Conservation (phyloP, 495 filamentous ascomycete species). For the Hypoxylon crocopeplum region DNA sequence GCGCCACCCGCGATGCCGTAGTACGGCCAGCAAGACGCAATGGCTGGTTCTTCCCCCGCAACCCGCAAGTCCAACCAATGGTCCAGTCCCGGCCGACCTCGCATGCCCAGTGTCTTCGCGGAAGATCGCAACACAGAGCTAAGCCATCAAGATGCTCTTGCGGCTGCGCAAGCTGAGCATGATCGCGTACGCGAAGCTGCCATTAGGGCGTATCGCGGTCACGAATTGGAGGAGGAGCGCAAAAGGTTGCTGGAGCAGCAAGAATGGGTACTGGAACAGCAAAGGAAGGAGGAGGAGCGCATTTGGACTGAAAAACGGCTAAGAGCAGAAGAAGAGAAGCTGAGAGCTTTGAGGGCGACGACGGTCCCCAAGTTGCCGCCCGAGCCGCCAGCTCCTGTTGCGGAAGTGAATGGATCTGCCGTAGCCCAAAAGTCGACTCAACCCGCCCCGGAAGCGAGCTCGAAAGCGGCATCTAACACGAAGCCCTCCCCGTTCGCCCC, state of each 20-base stretch:
- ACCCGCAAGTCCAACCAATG: slow-evolving; percentile 44
- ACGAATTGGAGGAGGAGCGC: slow-evolving; percentile 54
- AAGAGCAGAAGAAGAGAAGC: slow-evolving; percentile 49
- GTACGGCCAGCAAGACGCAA: slow-evolving; percentile 25
- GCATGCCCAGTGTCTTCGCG: slow-evolving; percentile 45
- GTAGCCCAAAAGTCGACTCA: neutral
- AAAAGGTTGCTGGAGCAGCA: slow-evolving; percentile 56
- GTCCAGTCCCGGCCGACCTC: slow-evolving; percentile 43
- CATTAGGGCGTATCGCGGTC: slow-evolving; percentile 52
- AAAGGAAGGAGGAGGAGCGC: slow-evolving; percentile 58
- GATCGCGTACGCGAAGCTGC: slow-evolving; percentile 69
- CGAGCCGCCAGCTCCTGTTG: slow-evolving; percentile 37
- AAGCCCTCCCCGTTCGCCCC: slow-evolving; percentile 1
- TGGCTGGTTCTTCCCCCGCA: slow-evolving; percentile 49
- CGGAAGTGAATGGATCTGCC: slow-evolving; percentile 1
- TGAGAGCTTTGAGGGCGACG: slow-evolving; percentile 50
- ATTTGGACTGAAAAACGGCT: slow-evolving; percentile 53
- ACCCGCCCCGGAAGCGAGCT: neutral
- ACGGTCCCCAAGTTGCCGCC: slow-evolving; percentile 51
- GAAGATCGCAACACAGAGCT: slow-evolving; percentile 53
- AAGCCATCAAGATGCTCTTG: slow-evolving; percentile 66
- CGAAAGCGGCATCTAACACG: neutral
- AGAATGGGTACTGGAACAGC: slow-evolving; percentile 47
- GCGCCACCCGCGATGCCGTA: slow-evolving; percentile 26
- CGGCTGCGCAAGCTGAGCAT: slow-evolving; percentile 66